Conservation (phyloP, 257 asterid genomes). For the Linaria vulgaris region DNA sequence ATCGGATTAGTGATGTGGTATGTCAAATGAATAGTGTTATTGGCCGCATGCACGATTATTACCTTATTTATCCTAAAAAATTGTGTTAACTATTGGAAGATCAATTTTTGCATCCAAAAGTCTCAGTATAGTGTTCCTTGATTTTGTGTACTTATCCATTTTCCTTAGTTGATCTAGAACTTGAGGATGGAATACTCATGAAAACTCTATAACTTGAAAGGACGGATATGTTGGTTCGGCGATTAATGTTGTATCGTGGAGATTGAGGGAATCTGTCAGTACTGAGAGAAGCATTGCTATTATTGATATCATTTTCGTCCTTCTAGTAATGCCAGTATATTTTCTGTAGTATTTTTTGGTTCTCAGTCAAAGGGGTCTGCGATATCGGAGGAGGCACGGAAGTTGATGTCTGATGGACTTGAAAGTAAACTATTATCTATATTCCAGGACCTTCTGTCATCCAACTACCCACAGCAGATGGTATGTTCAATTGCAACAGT, state of each 20-base stretch:
- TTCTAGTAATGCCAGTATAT: slow-evolving; percentile 27
- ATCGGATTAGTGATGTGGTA: slow-evolving; percentile 5
- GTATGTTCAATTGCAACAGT: slow-evolving; percentile 35
- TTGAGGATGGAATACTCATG: no score
- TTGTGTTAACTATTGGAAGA: background rate
- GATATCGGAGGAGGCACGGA: slow-evolving; percentile 60
- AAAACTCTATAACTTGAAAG: no score
- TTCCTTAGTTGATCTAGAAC: slow-evolving; percentile 14
- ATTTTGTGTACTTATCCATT: slow-evolving; percentile 10
- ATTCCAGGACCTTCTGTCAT: slow-evolving; percentile 65
- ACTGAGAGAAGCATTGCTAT: background rate
- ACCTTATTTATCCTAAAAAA: background rate
- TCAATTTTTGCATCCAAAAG: slow-evolving; percentile 4
- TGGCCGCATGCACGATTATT: slow-evolving; percentile 1
- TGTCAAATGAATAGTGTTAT: slow-evolving; percentile 14
- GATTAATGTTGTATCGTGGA: no score
- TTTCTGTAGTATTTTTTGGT: slow-evolving; percentile 55
- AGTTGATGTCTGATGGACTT: slow-evolving; percentile 71
- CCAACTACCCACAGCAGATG: slow-evolving; percentile 77
- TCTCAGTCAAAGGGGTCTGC: slow-evolving; percentile 48
- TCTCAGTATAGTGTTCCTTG: background rate
- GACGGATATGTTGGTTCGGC: no score
- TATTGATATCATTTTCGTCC: slow-evolving; percentile 1
- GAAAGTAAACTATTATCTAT: slow-evolving; percentile 55
- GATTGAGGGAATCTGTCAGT: no score